Evolutionary conservation across 1,139 yeast species (phyloP).

Genomic region (Yamadazyma jaroonii): DNA sequence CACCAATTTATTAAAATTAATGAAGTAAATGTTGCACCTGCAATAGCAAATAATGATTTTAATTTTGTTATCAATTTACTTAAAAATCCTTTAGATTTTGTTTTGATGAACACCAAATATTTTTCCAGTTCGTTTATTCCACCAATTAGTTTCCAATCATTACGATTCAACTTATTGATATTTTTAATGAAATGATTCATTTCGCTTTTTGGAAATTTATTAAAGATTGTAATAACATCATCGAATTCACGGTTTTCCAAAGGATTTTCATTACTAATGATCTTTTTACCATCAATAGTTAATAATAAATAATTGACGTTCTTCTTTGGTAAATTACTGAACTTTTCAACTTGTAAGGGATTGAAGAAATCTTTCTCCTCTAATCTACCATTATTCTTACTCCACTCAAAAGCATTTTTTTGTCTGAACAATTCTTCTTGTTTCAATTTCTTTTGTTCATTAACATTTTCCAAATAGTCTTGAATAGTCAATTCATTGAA

Average conservation of each 20-base stretch:
- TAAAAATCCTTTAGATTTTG: constrained; percentile 2
- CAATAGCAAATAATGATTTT: constrained; percentile 29
- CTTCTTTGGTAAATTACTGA: not conserved
- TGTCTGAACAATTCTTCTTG: constrained; percentile 48
- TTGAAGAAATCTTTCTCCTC: constrained; percentile 51
- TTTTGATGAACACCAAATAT: constrained; percentile 5
- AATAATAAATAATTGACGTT: constrained; percentile 35
- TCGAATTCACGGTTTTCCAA: constrained; percentile 34
- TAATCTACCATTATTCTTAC: constrained; percentile 38
- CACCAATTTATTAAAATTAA: constrained; percentile 29
- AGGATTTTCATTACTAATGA: constrained; percentile 37
- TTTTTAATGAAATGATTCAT: constrained; percentile 23
- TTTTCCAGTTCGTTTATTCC: constrained; percentile 13
- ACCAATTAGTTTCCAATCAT: constrained; percentile 39
- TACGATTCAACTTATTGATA: constrained; percentile 27
- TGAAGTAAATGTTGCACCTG: constrained; percentile 31
- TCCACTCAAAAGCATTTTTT: constrained; percentile 54
- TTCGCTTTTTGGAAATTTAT: constrained; percentile 33
- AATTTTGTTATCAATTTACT: constrained; percentile 15
- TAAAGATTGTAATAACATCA: constrained; percentile 47
- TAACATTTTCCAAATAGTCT: constrained; percentile 43
- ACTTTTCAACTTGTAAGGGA: constrained; percentile 22
- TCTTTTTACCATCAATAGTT: constrained; percentile 40
- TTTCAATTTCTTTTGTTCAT: constrained; percentile 32
- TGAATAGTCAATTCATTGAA: constrained; percentile 13